Conservation (phyloP, 371 early-diverging fungal genomes). For the Choanephora cucurbitarum region DNA sequence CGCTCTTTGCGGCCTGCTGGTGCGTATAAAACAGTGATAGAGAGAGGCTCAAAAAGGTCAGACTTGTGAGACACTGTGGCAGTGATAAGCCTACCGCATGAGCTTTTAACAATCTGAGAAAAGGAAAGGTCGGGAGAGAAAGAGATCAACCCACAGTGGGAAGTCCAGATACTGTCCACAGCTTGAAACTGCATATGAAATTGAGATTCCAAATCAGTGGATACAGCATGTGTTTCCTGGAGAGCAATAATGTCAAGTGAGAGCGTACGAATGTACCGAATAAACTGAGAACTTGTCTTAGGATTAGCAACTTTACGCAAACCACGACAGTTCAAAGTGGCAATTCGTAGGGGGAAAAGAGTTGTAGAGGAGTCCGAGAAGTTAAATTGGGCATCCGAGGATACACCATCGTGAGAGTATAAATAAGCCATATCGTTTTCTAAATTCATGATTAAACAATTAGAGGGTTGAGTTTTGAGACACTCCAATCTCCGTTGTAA, state of each 20-base stretch:
- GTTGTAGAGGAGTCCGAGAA: background rate
- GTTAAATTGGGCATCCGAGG: too few relatives aligned
- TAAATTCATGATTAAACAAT: too few relatives aligned
- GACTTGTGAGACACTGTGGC: conserved; percentile 10
- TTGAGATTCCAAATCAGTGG: background rate
- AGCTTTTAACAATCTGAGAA: background rate
- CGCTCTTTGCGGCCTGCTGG: conserved; percentile 2
- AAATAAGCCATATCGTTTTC: too few relatives aligned
- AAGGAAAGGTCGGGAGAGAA: conserved; percentile 6
- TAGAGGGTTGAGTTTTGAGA: too few relatives aligned
- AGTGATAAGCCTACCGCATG: conserved; percentile 1
- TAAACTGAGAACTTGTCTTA: conserved; percentile 1
- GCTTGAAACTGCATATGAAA: conserved; percentile 13
- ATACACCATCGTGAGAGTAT: too few relatives aligned
- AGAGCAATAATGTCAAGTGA: conserved; percentile 8
- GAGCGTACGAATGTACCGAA: conserved; percentile 10
- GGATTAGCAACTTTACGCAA: conserved; percentile 10
- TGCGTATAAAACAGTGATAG: conserved; percentile 5
- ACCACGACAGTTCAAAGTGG: conserved; percentile 14
- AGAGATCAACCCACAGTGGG: conserved; percentile 9
- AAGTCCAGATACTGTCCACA: conserved; percentile 5
- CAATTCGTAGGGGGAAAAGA: background rate
- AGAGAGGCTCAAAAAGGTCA: conserved; percentile 8
- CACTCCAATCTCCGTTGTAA: too few relatives aligned
- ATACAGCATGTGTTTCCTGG: conserved; percentile 12